Base-by-base conservation (phyloP, 805 yeast species). In the Candida namnaoensis region DNA sequence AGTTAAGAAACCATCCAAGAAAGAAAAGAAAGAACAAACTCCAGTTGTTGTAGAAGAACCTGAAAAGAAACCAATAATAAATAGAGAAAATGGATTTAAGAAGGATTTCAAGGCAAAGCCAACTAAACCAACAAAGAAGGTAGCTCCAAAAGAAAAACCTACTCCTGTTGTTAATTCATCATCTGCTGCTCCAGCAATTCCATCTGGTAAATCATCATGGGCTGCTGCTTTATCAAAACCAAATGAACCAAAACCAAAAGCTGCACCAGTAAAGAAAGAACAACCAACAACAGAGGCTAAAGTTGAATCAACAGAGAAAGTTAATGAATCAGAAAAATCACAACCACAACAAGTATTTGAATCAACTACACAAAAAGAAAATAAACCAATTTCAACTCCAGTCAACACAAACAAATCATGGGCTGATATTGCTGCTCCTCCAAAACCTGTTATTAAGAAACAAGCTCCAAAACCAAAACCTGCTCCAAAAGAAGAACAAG, bases 361-460 rank as follows among this genome's bases (percentile, higher is more conserved):
- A 44, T 47, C 45, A 40, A 50, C 41, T 19, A 36, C 32, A 33
- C 25, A 40, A 36, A 27, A 35, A 23, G 32, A n/a, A 19, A 44
- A 48, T 36, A 50, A 47, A 36, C 42, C 51, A 38, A 47, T 40
- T 19, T 43, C 44, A 14, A 49, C 50, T 7, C 57, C 62, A 36
- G 53, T 61, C 14, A 45, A 57, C 5, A 48, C 59, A 9, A 47
- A 53, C 37, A 66, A 69, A 53, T 69, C 87, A 5, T 81, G 88
- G 85, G 87, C 88, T 28, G 75, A 88, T 14, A 76, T 82, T 51
- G 80, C 81, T 40, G 64, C 76, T 42, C 80, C 87, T 37, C 30
- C 30, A 27, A 69, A 72, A 53, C 60, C 66, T 33, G 60, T 53
- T 44, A 37, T 41, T 26, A 44, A 51, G 51, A 49, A 57, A 44